Percentiles rank a stretch among this genome's conserved stretches.
These are phyloP conservation scores for Ogataea nakhonphanomensis DNA, from an alignment of 805 yeast species.

Conservation along the genomic window DNA sequence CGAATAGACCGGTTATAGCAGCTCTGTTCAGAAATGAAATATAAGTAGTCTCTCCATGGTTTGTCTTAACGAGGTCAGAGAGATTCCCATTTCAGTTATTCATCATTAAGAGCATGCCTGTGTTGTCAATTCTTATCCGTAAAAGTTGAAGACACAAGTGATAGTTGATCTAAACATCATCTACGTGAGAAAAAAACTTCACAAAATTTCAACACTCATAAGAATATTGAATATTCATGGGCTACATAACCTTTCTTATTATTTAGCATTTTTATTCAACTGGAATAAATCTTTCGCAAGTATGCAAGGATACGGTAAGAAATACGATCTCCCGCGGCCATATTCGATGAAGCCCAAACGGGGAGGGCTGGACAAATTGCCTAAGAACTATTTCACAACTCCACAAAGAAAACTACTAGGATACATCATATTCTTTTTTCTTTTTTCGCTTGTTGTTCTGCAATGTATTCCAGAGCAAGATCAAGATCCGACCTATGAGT, in stretches of 20 bases:
- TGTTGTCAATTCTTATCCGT: slow-evolving; percentile 6
- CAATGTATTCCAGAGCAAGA: slow-evolving; percentile 27
- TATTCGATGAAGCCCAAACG: slow-evolving; percentile 33
- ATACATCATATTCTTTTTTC: slow-evolving; percentile 34
- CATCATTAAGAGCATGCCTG: slow-evolving; percentile 22
- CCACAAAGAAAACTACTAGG: slow-evolving; percentile 44
- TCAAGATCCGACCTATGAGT: slow-evolving; percentile 20
- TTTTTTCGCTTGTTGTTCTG: slow-evolving; percentile 33
- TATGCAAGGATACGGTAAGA: slow-evolving; percentile 33
- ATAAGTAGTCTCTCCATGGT: slow-evolving; percentile 27
- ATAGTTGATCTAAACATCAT: not conserved
- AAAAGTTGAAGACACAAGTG: slow-evolving; percentile 1
- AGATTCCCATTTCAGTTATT: slow-evolving; percentile 32
- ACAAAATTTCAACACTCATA: too few relatives aligned
- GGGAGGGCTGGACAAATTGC: slow-evolving; percentile 23
- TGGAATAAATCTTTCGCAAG: slow-evolving; percentile 1
- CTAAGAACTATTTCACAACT: slow-evolving; percentile 38
- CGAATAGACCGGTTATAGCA: slow-evolving; percentile 2
- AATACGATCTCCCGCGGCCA: slow-evolving; percentile 42
- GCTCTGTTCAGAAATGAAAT: slow-evolving; percentile 18
- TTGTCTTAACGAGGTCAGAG: slow-evolving; percentile 31
- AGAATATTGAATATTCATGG: not conserved
- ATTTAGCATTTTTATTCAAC: not conserved
- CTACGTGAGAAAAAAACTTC: not conserved
- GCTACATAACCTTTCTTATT: slow-evolving; percentile 5